Evolutionary conservation across 768 basidiomycete genomes (phyloP).

Genomic region (Pisolithus marmoratus): DNA sequence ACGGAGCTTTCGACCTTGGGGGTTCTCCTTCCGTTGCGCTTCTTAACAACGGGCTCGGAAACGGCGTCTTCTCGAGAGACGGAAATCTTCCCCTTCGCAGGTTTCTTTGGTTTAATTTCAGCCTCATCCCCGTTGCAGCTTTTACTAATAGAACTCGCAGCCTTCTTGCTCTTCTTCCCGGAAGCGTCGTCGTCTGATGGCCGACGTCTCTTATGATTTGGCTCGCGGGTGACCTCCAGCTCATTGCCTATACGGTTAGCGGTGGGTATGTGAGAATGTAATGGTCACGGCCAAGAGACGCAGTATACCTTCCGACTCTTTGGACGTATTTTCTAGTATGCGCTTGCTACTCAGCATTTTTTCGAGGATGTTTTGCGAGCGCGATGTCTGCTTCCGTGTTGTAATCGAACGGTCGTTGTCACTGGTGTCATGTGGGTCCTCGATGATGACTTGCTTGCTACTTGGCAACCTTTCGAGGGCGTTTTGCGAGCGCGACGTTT

Average conservation of each 20-base stretch:
- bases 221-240: background rate
- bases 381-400: slow-evolving; percentile 1
- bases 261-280: too few relatives aligned
- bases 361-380: background rate
- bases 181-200: too few relatives aligned
- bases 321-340: too few relatives aligned
- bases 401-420: background rate
- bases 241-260: background rate
- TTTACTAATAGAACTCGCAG: background rate
- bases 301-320: too few relatives aligned
- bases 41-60: slow-evolving; percentile 1
- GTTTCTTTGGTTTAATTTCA: too few relatives aligned
- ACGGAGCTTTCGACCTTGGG: background rate
- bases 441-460: background rate
- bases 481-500: slow-evolving; percentile 1
- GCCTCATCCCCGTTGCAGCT: background rate
- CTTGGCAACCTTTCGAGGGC: background rate
- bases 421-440: background rate
- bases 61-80: background rate
- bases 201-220: background rate
- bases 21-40: background rate
- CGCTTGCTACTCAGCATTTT: background rate
- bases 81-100: background rate
- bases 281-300: too few relatives aligned
- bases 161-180: background rate